A percentile compares a stretch with the other conserved stretches of the same genome.
Conservation (phyloP, 202 grass and related monocot species). For the Elaeis oleifera region DNA sequence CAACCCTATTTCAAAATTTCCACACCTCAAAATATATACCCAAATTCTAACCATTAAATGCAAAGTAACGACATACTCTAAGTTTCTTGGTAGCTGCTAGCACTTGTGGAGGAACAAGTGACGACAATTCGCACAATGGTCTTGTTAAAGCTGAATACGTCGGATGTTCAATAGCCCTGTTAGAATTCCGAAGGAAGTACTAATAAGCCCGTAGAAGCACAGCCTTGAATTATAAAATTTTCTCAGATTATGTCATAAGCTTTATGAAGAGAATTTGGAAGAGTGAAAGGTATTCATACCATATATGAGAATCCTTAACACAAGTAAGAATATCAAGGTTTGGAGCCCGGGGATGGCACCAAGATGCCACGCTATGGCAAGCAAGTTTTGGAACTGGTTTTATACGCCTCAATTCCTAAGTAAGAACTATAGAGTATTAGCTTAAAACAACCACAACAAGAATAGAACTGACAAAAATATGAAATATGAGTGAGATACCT, state of each 20-base stretch:
- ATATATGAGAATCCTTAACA: slow-evolving; percentile 99
- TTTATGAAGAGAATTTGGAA: background rate
- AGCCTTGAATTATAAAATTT: background rate
- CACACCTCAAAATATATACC: too few species aligned
- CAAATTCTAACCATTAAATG: background rate
- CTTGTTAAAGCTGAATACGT: slow-evolving; percentile 98
- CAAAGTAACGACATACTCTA: slow-evolving; percentile 47
- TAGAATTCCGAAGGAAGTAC: slow-evolving; percentile 7
- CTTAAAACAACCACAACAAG: slow-evolving; percentile 16
- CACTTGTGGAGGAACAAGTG: slow-evolving; percentile 87
- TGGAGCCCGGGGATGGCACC: slow-evolving; percentile 95
- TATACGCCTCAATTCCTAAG: slow-evolving; percentile 93
- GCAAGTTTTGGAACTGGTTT: slow-evolving; percentile 96
- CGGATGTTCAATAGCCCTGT: slow-evolving; percentile 97
- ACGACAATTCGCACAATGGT: slow-evolving; percentile 93
- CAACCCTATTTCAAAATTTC: too few species aligned
- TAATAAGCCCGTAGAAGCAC: slow-evolving; percentile 16
- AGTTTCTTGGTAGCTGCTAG: slow-evolving; percentile 85
- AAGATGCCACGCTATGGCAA: slow-evolving; percentile 97
- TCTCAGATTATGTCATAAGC: background rate
- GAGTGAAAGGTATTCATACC: slow-evolving; percentile 40
- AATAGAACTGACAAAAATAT: slow-evolving; percentile 15
- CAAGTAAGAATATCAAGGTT: slow-evolving; percentile 99
- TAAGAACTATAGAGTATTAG: slow-evolving; percentile 15
- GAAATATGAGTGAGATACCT: slow-evolving; percentile 33